A percentile compares a stretch with the other conserved stretches of the same genome.
Evolutionary conservation across 2,329 filamentous ascomycete genomes (phyloP).

Genomic region (Penicillium sp.): DNA sequence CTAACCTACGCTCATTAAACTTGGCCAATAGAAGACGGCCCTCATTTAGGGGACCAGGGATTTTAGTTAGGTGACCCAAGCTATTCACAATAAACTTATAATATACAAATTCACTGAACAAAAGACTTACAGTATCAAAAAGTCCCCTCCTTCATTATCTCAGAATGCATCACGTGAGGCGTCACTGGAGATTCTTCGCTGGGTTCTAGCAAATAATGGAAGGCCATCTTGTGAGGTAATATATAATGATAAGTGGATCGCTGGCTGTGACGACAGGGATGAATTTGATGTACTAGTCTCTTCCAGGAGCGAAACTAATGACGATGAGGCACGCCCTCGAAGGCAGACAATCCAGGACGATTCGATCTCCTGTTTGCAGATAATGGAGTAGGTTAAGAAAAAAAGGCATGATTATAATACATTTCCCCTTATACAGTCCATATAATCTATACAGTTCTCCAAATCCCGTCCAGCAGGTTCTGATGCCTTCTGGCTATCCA

Average conservation of each 20-base stretch:
- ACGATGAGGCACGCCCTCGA: neutral
- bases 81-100: neutral
- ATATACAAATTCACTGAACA: neutral
- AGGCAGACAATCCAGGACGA: neutral
- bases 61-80: neutral
- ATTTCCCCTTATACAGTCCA: too few species aligned
- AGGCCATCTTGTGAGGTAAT: neutral
- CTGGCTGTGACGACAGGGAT: neutral
- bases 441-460: slow-evolving; percentile 8
- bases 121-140: neutral
- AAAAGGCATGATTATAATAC: neutral
- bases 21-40: neutral
- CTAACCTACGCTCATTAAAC: neutral
- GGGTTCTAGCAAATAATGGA: neutral
- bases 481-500: slow-evolving; percentile 17
- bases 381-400: neutral
- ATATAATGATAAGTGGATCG: neutral
- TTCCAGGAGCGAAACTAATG: neutral
- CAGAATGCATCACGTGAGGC: neutral
- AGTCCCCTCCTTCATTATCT: neutral
- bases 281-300: neutral
- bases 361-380: neutral
- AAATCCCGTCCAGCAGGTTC: slow-evolving; percentile 10
- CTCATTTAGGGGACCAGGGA: neutral
- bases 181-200: neutral